Evolutionary conservation across 2,329 filamentous ascomycete genomes (phyloP), one percentile per base, ranked within the genome.

Genomic region (Pestalotiopsis sp.): DNA sequence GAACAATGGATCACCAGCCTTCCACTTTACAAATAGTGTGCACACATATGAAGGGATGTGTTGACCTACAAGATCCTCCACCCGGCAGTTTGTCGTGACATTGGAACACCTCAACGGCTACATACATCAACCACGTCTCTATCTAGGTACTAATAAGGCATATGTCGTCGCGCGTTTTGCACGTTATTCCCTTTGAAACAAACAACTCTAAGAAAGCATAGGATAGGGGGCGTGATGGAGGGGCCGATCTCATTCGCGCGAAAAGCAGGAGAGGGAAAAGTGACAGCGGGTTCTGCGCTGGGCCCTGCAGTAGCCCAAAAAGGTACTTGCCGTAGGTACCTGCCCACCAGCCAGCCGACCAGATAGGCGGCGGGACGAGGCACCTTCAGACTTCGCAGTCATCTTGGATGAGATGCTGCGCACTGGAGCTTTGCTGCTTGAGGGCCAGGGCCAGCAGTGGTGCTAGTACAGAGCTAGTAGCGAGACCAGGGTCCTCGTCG

Each of bases 261-360:
- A 27, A 27, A n/a, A 62, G 59, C 25, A 20, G 59, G 27, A 62
- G n/a, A 62, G 13, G 20, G 7, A 61, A 62, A 62, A 38, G 59
- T 62, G 59, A 62, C 59, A 62, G 59, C 59, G 59, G 59, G 59
- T 36, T 62, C 14, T 62, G 59, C 14, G 27, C 31, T 62, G 31
- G 59, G 59, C 36, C 25, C 27, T 62, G 59, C 59, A 62, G 59
- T 62, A 62, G 59, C 31, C 59, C 23, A 59, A n/a, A 59, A 52
- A 17, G 45, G 45, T 20, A 17, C 45, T 17, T 52, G 9, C 45
- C 4, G 45, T 52, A 52, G 57, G 57, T 27, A 59, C 23, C 57
- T 59, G 6, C 45, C 45, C 7, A 20, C n/a, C 45, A 20, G 6
- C 7, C 31, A 36, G 31, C 31, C 45, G 9, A 23, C 45, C n/a